Evolutionary conservation across 179 eudicot genomes (phyloP).

Genomic region (Sideroxylon spinosum): DNA sequence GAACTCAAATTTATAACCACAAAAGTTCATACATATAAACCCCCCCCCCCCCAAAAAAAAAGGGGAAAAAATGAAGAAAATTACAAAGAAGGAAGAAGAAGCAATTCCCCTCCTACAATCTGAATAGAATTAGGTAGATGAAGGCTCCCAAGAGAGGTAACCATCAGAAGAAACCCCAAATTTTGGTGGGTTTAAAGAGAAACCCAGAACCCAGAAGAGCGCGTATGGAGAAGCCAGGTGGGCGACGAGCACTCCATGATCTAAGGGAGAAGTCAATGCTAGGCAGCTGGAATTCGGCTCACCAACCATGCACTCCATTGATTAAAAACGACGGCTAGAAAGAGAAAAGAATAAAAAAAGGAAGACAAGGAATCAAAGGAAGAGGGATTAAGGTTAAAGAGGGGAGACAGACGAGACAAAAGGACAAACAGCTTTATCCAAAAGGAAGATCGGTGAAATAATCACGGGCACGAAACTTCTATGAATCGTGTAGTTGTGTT

Average conservation of each 20-base stretch:
- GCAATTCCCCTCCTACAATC: neutral
- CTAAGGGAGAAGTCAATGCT: conserved; percentile 25
- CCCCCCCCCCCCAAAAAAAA: too few species aligned
- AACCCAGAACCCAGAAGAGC: neutral
- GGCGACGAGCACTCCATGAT: conserved; percentile 30
- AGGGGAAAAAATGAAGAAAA: neutral
- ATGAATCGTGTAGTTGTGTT: too few species aligned
- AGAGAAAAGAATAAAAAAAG: neutral
- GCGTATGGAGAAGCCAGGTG: conserved; percentile 1
- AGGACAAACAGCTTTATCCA: too few species aligned
- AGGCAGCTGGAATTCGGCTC: conserved; percentile 38
- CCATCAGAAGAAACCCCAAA: neutral
- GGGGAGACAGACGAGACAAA: too few species aligned
- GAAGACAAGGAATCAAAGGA: too few species aligned
- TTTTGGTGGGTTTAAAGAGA: conserved; percentile 1
- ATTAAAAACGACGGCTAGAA: neutral
- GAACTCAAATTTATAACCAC: neutral
- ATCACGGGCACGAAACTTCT: too few species aligned
- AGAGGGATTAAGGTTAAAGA: too few species aligned
- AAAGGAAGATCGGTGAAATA: too few species aligned
- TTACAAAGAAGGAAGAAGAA: neutral
- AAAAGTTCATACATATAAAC: neutral
- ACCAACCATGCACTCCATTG: conserved; percentile 25
- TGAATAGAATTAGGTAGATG: neutral
- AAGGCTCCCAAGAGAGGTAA: neutral